Evolutionary conservation across 768 basidiomycete species (phyloP), one percentile per base, ranked within the genome.

Genomic region (Pholiota microspora): DNA sequence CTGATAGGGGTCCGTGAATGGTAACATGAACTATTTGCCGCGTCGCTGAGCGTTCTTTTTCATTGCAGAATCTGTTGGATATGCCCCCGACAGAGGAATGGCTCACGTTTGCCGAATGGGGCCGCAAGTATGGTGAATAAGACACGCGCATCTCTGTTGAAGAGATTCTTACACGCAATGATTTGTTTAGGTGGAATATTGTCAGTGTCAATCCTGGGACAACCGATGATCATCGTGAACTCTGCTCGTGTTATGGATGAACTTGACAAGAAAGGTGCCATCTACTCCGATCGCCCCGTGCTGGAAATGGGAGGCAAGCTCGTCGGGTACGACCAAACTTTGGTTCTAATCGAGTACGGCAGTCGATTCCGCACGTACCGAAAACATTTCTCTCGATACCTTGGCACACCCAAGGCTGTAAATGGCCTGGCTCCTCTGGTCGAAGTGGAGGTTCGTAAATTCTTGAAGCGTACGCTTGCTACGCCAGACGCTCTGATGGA

Each of bases 231-330:
- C 28, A 74, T 83, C 51, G 60, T 82, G 29, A 83, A 80, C 60
- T 75, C 77, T 2, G 64, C 70, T 0, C 59, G 69, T 3, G 62
- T 73, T 31, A 70, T 78, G 71, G 73, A 76, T 3, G 73, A 79
- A 55, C 64, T 83, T 5, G 81, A 82, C 59, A 76, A 72, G 58
- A 73, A 74, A 55, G 73, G 77, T 3, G 58, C 73, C 1, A 71
- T 77, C 1, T 80, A 81, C 57, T 81, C 79, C 31, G 73, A 77
- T 48, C 69, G 81, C 2, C 80, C 80, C 0, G 65, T 69, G 2
- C 67, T 81, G 3, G 71, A 75, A 15, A 80, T 83, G 78, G 77
- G 74, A 7, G 79, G 80, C 0, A 77, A 80, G 56, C 69, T 82
- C 1, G 64, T 77, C 1, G 81, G 80, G 12, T 81, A 79, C 52